Conservation (phyloP, 805 yeast species). For the Middelhovenomyces tepae region DNA sequence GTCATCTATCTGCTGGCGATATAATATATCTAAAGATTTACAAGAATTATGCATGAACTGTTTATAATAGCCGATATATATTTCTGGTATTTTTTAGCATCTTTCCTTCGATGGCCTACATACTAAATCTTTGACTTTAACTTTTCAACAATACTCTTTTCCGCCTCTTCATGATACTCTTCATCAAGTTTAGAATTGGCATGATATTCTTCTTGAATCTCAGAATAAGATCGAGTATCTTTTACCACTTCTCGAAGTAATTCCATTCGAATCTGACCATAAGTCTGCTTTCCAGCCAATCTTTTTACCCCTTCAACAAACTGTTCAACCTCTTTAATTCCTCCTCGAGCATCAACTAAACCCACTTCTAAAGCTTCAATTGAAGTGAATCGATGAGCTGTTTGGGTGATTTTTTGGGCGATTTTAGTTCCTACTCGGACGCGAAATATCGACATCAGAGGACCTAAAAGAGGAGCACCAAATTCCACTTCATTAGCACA, state of each 20-base stretch:
- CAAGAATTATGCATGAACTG: conserved; percentile 1
- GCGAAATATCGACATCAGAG: conserved; percentile 28
- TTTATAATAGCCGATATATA: not conserved
- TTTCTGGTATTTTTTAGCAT: no score
- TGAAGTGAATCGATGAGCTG: conserved; percentile 29
- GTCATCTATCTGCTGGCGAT: not conserved
- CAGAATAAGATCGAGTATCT: conserved; percentile 18
- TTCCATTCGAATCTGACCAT: conserved; percentile 25
- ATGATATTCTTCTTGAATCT: conserved; percentile 12
- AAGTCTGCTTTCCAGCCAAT: conserved; percentile 22
- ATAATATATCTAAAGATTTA: not conserved
- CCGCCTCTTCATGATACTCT: conserved; percentile 10
- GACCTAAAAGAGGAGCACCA: conserved; percentile 30
- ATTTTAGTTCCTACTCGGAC: conserved; percentile 23
- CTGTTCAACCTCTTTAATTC: conserved; percentile 25
- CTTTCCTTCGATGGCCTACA: no score
- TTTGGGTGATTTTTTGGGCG: conserved; percentile 25
- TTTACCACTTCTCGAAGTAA: conserved; percentile 21
- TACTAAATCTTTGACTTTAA: conserved; percentile 16
- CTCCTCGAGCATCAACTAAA: conserved; percentile 28
- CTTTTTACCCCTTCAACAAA: conserved; percentile 18
- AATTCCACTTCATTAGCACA: conserved; percentile 33
- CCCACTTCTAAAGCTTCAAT: conserved; percentile 21
- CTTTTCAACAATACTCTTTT: conserved; percentile 4
- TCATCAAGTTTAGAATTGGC: conserved; percentile 9